Conservation (phyloP, 768 basidiomycete species). For the Hemileccinum impolitum region DNA sequence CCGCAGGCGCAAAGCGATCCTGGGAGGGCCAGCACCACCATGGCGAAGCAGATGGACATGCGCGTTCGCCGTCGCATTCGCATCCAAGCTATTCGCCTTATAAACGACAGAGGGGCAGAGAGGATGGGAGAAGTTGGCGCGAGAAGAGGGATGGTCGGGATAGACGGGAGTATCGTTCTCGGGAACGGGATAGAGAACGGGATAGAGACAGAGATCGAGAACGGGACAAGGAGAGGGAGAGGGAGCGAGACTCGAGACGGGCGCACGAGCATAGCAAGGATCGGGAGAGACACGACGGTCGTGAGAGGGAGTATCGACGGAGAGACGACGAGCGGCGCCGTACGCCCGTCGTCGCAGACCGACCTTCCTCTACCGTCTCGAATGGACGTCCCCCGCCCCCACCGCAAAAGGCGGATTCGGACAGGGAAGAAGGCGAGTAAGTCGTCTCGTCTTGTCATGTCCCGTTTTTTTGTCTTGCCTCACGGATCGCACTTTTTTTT, state of each 20-base stretch:
- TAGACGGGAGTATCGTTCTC: constrained; percentile 32
- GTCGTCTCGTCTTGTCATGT: constrained; percentile 35
- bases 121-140: constrained; percentile 59
- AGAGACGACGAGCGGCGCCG: constrained; percentile 32
- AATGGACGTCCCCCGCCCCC: constrained; percentile 21
- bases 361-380: constrained; percentile 5
- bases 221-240: constrained; percentile 32
- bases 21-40: constrained; percentile 55
- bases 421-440: constrained; percentile 93
- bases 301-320: constrained; percentile 26
- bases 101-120: constrained; percentile 54
- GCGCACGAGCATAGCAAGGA: constrained; percentile 27
- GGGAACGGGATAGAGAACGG: constrained; percentile 34
- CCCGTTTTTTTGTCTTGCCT: constrained; percentile 1
- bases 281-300: constrained; percentile 26
- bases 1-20: constrained; percentile 81
- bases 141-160: constrained; percentile 38
- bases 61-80: constrained; percentile 13
- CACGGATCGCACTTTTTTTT: constrained; percentile 8
- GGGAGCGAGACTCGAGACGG: constrained; percentile 37
- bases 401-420: constrained; percentile 43
- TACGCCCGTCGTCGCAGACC: too few relatives aligned
- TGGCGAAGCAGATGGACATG: constrained; percentile 33
- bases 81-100: constrained; percentile 17
- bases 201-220: constrained; percentile 34